A percentile compares a stretch with the other conserved stretches of the same genome.
These are phyloP conservation scores for Ascochyta rabiei DNA, from an alignment of 2,329 filamentous ascomycete species.

Conservation along the genomic window DNA sequence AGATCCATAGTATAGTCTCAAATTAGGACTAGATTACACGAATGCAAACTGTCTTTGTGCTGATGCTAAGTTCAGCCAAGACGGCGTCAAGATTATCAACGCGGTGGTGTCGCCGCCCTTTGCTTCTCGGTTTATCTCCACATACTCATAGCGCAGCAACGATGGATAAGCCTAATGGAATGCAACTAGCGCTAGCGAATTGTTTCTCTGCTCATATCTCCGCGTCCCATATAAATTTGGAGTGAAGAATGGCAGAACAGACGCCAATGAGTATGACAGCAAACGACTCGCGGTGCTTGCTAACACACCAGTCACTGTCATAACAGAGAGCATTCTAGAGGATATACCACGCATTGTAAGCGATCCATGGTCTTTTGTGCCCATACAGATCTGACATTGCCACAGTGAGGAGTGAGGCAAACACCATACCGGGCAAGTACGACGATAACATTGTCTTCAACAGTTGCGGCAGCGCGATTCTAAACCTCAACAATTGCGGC, in stretches of 20 bases:
- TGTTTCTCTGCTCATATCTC: conserved; percentile 16
- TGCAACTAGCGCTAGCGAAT: neutral
- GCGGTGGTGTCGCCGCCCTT: too few relatives aligned
- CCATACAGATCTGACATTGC: conserved; percentile 19
- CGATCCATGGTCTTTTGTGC: conserved; percentile 9
- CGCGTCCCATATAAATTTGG: conserved; percentile 40
- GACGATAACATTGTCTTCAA: conserved; percentile 18
- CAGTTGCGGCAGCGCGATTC: too few relatives aligned
- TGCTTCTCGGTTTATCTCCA: too few relatives aligned
- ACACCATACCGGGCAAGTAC: conserved; percentile 22
- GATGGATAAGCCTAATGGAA: neutral
- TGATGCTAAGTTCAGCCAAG: too few relatives aligned
- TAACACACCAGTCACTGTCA: conserved; percentile 55
- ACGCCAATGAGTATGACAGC: conserved; percentile 26
- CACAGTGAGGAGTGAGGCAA: conserved; percentile 19
- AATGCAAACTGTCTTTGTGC: too few relatives aligned
- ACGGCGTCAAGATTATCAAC: too few relatives aligned
- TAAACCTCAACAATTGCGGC: too few relatives aligned
- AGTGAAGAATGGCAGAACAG: conserved; percentile 46
- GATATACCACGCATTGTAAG: conserved; percentile 18
- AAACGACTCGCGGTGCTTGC: conserved; percentile 56
- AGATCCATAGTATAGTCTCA: too few relatives aligned
- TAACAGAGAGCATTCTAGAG: conserved; percentile 21
- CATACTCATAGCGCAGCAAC: neutral
- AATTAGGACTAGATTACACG: too few relatives aligned